Evolutionary conservation across 2,329 filamentous ascomycete species (phyloP), one percentile per base, ranked within the genome.

Genomic region (Cladosporium austrohemisphaericum): DNA sequence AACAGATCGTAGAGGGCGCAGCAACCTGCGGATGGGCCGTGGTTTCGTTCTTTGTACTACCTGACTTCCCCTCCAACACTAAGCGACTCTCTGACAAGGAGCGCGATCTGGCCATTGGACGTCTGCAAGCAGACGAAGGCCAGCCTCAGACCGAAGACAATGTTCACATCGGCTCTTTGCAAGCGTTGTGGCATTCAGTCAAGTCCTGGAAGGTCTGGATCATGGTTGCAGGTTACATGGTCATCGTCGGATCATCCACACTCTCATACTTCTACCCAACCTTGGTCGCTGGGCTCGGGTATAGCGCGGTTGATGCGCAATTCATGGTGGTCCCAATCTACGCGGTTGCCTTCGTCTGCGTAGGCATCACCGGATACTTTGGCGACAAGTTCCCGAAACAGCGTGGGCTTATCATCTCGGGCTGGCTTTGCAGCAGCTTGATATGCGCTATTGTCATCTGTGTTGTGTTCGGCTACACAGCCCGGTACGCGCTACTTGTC

Each of bases 251-350:
- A 2, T 73, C 74, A 1, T 73, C 71, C 1, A 78, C 76, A 0
- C 66, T 78, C 11, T 73, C 71, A 2, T 79, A 79, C 65, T 79
- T 79, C 59, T 78, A 78, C 55, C 76, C 75, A 0, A 76, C 74
- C 0, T 66, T 78, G 6, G 74, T 79, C 37, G 62, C 71, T n/a
- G 73, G 71, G 2, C 69, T 80, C 0, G 76, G 76, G 16, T 79
- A 77, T 55, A 70, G 63, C 2, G 16, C 52, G 50, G 16, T 48
- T 9, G 25, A 47, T 14, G 44, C 44, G 7, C 43, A 29, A 23
- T 29, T 35, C 22, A 41, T 38, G 52, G 37, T 53, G 2, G 67
- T 78, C 2, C 76, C 76, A 16, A 79, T 80, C 49, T 80, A 78
- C 56, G 72, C 65, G 2, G 72, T 74, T 2, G 75, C 76, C 0